Conservation (phyloP, 1,284 basidiomycete genomes). For the Boletus hoseneyae region DNA sequence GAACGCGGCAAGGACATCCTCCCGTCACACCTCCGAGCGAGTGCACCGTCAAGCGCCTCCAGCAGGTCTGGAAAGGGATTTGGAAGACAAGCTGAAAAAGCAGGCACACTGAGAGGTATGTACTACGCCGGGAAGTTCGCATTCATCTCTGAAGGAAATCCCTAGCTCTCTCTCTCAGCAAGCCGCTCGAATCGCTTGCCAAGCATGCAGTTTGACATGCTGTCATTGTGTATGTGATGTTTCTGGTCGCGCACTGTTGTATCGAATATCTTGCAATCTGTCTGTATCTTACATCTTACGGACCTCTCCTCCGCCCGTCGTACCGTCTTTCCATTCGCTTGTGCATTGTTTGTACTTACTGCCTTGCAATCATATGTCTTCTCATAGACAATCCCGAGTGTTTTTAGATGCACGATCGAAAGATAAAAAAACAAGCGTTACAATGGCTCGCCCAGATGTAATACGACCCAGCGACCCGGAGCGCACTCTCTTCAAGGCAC, state of each 20-base stretch:
- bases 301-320: conserved; percentile 3
- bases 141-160: background rate
- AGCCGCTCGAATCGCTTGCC: conserved; percentile 57
- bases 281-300: conserved; percentile 5
- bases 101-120: conserved; percentile 57
- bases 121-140: too few relatives aligned
- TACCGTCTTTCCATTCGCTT: conserved; percentile 13
- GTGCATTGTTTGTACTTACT: conserved; percentile 7
- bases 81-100: conserved; percentile 72
- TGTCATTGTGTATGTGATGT: background rate
- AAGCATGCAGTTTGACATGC: conserved; percentile 12
- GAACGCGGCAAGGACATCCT: conserved; percentile 56
- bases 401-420: too few relatives aligned
- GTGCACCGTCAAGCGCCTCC: conserved; percentile 10
- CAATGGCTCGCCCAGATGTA: background rate
- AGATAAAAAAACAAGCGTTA: too few relatives aligned
- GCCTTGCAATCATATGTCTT: background rate
- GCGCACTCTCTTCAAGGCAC: conserved; percentile 19
- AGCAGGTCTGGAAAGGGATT: conserved; percentile 65
- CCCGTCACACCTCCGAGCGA: conserved; percentile 40
- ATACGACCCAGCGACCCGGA: too few relatives aligned
- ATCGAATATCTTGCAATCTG: background rate
- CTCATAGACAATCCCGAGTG: too few relatives aligned
- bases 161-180: conserved; percentile 46
- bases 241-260: conserved; percentile 1